Evolutionary conservation across 2,329 filamentous ascomycete species (phyloP).

Genomic region (Lecanicillium sp.): DNA sequence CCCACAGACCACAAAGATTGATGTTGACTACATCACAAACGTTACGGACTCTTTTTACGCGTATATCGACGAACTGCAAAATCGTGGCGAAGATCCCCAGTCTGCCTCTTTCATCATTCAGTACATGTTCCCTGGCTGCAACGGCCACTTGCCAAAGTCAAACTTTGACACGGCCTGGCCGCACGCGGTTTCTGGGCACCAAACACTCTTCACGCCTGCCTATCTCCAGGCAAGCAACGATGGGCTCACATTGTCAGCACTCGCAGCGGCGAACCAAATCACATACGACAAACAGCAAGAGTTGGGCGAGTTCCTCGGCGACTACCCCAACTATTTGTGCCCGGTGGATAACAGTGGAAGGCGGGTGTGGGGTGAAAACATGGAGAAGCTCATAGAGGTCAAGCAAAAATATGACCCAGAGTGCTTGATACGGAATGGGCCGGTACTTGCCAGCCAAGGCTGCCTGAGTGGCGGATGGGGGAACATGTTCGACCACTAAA

Average conservation of each 20-base stretch:
- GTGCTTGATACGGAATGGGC: slow-evolving; percentile 5
- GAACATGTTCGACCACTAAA: slow-evolving; percentile 2
- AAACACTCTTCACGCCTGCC: slow-evolving; percentile 4
- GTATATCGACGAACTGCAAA: slow-evolving; percentile 1
- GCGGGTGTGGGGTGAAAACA: slow-evolving; percentile 5
- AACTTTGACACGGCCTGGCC: slow-evolving; percentile 6
- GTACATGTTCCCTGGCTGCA: slow-evolving; percentile 5
- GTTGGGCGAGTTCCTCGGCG: slow-evolving; percentile 1
- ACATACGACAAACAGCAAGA: slow-evolving; percentile 2
- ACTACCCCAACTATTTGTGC: slow-evolving; percentile 7
- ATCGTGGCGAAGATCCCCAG: slow-evolving; percentile 1
- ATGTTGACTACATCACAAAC: slow-evolving; percentile 2
- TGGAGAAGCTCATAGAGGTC: background rate
- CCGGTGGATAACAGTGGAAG: slow-evolving; percentile 1
- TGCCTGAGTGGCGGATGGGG: slow-evolving; percentile 5
- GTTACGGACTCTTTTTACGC: slow-evolving; percentile 2
- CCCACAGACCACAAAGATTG: slow-evolving; percentile 3
- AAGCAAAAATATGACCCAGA: slow-evolving; percentile 6
- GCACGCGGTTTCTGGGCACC: slow-evolving; percentile 3
- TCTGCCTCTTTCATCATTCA: slow-evolving; percentile 8
- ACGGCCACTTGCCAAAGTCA: background rate
- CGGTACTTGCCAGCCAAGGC: slow-evolving; percentile 2
- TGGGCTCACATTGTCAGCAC: background rate
- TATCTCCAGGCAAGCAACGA: slow-evolving; percentile 2
- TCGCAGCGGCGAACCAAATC: background rate